Evolutionary conservation across 1,139 yeast genomes (phyloP).

Genomic region (Scheffersomyces illinoinensis): DNA sequence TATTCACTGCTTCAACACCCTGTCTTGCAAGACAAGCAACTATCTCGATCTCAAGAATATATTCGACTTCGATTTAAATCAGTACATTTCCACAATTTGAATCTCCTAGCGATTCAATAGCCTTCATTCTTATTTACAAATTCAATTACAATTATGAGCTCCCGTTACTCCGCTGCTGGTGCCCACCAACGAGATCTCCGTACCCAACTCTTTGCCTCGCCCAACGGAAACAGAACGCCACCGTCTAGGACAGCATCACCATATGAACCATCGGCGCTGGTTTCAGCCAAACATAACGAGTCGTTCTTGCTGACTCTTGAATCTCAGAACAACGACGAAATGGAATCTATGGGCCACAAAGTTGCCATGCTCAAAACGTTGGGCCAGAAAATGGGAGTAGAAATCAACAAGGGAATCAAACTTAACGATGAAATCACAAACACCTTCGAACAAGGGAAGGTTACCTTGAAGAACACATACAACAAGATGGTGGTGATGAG

Average conservation of each 20-base stretch:
- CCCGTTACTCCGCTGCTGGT: conserved; percentile 31
- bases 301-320: conserved; percentile 72
- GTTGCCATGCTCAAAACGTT: conserved; percentile 70
- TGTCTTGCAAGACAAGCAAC: background rate
- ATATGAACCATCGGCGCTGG: conserved; percentile 37
- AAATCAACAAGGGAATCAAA: conserved; percentile 72
- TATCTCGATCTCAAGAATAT: background rate
- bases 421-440: conserved; percentile 59
- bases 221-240: conserved; percentile 25
- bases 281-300: conserved; percentile 47
- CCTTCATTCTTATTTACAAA: background rate
- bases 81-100: background rate
- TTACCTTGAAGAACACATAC: conserved; percentile 64
- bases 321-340: conserved; percentile 79
- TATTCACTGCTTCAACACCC: background rate
- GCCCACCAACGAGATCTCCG: conserved; percentile 49
- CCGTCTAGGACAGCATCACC: conserved; percentile 51
- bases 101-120: background rate
- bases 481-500: conserved; percentile 80
- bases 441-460: conserved; percentile 42
- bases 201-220: conserved; percentile 44
- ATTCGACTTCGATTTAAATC: background rate
- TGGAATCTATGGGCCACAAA: conserved; percentile 68
- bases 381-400: conserved; percentile 78
- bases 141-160: conserved; percentile 16